Evolutionary conservation across 345 rosid species (phyloP).

Genomic region (Pugionium dolabratum): DNA sequence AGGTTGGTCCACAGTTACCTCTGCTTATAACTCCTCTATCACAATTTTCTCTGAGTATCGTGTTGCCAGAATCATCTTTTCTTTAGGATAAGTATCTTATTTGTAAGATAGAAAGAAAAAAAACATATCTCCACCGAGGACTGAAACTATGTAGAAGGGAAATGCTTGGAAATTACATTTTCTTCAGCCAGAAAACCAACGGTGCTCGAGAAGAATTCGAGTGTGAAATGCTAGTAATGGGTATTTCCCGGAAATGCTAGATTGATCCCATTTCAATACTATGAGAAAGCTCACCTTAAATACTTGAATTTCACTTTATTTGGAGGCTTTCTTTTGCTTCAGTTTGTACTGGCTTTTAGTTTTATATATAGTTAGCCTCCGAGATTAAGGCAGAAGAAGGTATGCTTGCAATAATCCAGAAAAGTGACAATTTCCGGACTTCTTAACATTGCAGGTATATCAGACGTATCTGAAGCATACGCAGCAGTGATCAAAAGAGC

Average conservation of each 20-base stretch:
- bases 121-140: too few relatives aligned
- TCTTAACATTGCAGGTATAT: conserved; percentile 59
- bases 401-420: not conserved
- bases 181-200: not conserved
- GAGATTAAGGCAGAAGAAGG: not conserved
- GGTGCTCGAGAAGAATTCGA: too few relatives aligned
- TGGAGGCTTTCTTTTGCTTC: not conserved
- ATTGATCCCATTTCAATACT: conserved; percentile 17
- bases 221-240: not conserved
- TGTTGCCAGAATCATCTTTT: conserved; percentile 7
- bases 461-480: conserved; percentile 87
- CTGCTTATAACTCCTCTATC: not conserved
- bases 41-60: not conserved
- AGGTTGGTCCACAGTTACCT: conserved; percentile 48
- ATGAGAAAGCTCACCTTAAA: not conserved
- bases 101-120: conserved; percentile 9
- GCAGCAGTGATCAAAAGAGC: conserved; percentile 62
- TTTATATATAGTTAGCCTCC: not conserved
- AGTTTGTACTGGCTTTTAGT: not conserved
- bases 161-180: not conserved
- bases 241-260: not conserved
- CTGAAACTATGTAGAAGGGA: not conserved
- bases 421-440: not conserved
- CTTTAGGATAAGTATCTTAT: not conserved
- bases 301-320: not conserved